Evolutionary conservation across 441 rosid species (phyloP).

Genomic region (Gossypium gossypioides): DNA sequence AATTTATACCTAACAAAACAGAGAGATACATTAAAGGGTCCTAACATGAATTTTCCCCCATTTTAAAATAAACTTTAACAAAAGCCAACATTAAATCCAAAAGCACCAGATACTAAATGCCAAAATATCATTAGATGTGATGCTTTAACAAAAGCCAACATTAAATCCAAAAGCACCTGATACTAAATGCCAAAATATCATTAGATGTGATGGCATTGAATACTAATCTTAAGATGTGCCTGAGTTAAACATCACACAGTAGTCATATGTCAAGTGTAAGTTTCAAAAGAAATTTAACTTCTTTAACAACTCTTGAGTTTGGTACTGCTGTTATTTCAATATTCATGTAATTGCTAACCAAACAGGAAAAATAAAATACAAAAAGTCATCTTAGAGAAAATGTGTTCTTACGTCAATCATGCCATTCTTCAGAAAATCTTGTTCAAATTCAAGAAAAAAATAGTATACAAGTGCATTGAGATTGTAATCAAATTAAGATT

Average conservation of each 20-base stretch:
- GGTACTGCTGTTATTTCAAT: not conserved
- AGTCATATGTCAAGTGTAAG: not conserved
- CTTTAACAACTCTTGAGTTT: not conserved
- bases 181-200: not conserved
- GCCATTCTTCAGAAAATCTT: not conserved
- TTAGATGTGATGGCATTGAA: not conserved
- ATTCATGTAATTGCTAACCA: not conserved
- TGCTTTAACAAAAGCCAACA: not conserved
- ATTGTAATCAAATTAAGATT: not conserved
- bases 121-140: not conserved
- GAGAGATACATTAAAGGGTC: not conserved
- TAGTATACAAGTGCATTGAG: not conserved
- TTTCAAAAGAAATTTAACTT: not conserved
- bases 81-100: not conserved
- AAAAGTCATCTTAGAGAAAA: not conserved
- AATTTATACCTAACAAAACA: slow-evolving; percentile 60
- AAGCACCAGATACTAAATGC: not conserved
- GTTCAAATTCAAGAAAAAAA: not conserved
- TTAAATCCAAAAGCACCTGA: not conserved
- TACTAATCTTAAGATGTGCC: not conserved
- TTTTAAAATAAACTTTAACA: not conserved
- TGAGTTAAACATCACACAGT: not conserved
- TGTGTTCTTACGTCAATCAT: not conserved
- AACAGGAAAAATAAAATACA: not conserved
- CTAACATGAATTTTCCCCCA: not conserved